Evolutionary conservation across 768 basidiomycete species (phyloP).

Genomic region (Albatrellus ellisii): DNA sequence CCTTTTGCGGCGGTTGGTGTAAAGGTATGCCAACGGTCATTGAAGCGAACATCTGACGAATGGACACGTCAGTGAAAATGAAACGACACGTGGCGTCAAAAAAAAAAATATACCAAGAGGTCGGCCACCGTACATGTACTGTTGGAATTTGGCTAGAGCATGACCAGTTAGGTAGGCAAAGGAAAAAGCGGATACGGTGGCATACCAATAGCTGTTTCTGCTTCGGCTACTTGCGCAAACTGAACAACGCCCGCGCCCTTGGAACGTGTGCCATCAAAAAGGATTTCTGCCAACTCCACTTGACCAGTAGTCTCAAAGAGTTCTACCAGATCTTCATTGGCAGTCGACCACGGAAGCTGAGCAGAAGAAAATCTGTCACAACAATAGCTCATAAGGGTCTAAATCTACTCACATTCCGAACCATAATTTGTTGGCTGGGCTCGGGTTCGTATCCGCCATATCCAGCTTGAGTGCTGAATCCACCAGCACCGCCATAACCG

Average conservation of each 20-base stretch:
- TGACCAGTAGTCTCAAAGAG: slow-evolving; percentile 96
- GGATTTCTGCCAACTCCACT: slow-evolving; percentile 88
- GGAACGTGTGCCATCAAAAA: slow-evolving; percentile 84
- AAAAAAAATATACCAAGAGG: slow-evolving; percentile 47
- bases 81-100: neutral
- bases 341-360: slow-evolving; percentile 96
- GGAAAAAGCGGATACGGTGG: neutral
- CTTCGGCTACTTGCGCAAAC: slow-evolving; percentile 76
- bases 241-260: slow-evolving; percentile 96
- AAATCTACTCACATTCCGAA: slow-evolving; percentile 74
- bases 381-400: neutral
- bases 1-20: slow-evolving; percentile 83
- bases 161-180: slow-evolving; percentile 1
- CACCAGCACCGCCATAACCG: slow-evolving; percentile 22
- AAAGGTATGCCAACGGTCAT: slow-evolving; percentile 92
- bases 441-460: slow-evolving; percentile 45
- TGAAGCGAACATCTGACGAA: slow-evolving; percentile 78
- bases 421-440: slow-evolving; percentile 95
- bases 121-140: slow-evolving; percentile 89
- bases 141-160: slow-evolving; percentile 74
- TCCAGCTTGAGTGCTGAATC: slow-evolving; percentile 13
- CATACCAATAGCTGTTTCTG: slow-evolving; percentile 83
- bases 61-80: slow-evolving; percentile 4
- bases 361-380: neutral
- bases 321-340: slow-evolving; percentile 96